Percentiles rank a stretch among this genome's conserved stretches.
Conservation (phyloP, 345 rosid genomes). For the Corchorus olitorius region DNA sequence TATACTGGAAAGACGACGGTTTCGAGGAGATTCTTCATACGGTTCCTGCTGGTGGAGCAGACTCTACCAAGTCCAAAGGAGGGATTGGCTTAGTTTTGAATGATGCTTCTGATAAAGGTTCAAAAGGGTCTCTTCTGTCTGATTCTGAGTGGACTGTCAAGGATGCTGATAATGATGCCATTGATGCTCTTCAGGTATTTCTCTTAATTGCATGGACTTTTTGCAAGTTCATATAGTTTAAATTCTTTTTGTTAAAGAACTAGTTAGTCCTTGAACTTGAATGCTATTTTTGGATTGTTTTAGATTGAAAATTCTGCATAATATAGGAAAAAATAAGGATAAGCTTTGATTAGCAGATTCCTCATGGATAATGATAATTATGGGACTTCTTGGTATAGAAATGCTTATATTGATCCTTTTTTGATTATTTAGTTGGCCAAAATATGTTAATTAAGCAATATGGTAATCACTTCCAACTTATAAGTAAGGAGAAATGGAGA, state of each 20-base stretch:
- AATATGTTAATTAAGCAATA: no score
- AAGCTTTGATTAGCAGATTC: neutral
- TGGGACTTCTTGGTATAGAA: neutral
- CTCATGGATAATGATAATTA: neutral
- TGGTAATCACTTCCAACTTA: no score
- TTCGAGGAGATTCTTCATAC: constrained; percentile 78
- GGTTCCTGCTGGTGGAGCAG: constrained; percentile 42
- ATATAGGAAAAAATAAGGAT: neutral
- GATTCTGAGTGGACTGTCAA: constrained; percentile 68
- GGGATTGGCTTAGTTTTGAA: constrained; percentile 77
- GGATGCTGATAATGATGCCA: constrained; percentile 81
- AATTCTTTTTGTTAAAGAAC: neutral
- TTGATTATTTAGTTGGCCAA: no score
- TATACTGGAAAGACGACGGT: constrained; percentile 82
- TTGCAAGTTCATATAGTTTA: neutral
- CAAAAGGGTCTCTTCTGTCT: constrained; percentile 51
- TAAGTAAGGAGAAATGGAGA: no score
- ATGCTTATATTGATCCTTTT: neutral
- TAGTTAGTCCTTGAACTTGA: neutral
- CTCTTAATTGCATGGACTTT: neutral
- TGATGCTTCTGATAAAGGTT: constrained; percentile 45
- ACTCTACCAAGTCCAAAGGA: constrained; percentile 44
- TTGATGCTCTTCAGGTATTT: constrained; percentile 85
- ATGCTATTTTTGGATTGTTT: neutral
- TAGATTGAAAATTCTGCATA: neutral